A percentile compares a stretch with the other conserved stretches of the same genome.
Conservation (phyloP, 1,139 yeast species). For the Candida tropicalis region DNA sequence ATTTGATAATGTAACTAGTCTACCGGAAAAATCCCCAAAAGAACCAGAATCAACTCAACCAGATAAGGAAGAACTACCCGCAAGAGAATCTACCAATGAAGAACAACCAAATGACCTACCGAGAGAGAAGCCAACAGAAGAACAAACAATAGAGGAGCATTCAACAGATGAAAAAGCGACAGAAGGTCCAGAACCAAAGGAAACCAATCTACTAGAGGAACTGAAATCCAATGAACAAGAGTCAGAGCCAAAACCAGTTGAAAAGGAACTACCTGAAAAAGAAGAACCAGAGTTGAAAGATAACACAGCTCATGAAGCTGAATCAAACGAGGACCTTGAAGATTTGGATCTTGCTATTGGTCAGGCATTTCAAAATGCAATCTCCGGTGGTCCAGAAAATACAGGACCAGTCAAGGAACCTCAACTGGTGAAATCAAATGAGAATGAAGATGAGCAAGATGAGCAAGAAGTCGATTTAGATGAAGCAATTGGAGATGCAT, state of each 20-base stretch:
- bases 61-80: too few species aligned
- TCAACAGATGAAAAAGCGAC: background rate
- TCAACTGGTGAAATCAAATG: background rate
- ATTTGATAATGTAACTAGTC: constrained; percentile 15
- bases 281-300: background rate
- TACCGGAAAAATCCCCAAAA: background rate
- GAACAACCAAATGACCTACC: background rate
- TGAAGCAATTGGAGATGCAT: constrained; percentile 14
- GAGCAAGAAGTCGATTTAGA: constrained; percentile 18
- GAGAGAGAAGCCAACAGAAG: background rate
- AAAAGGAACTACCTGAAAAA: background rate
- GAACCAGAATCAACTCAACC: background rate
- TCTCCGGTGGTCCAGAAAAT: background rate
- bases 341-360: constrained; percentile 28
- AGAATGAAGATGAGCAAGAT: background rate
- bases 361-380: constrained; percentile 21
- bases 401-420: background rate
- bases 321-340: background rate
- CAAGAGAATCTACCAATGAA: background rate
- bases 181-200: background rate
- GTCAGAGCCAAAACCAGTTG: background rate
- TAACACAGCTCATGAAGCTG: background rate
- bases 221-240: background rate
- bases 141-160: background rate
- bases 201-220: background rate